Percentiles rank a stretch among this genome's conserved stretches.
These are phyloP conservation scores for Viridothelium virens DNA, from an alignment of 495 filamentous ascomycete genomes.

Conservation along the genomic window DNA sequence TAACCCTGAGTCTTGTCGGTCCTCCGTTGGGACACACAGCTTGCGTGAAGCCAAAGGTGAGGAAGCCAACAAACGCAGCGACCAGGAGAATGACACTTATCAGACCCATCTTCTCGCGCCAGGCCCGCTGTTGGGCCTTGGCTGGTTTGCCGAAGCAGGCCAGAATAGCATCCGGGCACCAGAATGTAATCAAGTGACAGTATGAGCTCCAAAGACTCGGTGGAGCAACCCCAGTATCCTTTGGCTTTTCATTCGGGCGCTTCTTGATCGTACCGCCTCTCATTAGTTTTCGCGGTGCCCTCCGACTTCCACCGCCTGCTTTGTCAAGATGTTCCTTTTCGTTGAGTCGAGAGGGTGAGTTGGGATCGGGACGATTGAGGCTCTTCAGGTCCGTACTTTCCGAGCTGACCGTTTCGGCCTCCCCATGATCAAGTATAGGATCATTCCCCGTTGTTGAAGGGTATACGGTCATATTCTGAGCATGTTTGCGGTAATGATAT, in stretches of 20 bases:
- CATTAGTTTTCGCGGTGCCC: constrained; percentile 37
- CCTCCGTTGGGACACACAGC: constrained; percentile 68
- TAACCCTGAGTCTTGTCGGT: constrained; percentile 62
- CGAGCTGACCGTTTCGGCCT: constrained; percentile 49
- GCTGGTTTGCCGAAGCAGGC: constrained; percentile 79
- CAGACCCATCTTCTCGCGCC: constrained; percentile 98
- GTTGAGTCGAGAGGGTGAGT: constrained; percentile 10
- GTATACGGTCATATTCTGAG: constrained; percentile 75
- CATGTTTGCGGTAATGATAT: constrained; percentile 88
- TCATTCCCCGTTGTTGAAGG: constrained; percentile 91
- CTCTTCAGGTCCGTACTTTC: constrained; percentile 48
- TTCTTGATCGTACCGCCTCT: constrained; percentile 9
- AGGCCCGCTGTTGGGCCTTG: constrained; percentile 83
- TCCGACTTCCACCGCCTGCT: constrained; percentile 30
- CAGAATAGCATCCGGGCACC: constrained; percentile 80
- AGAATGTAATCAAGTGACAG: constrained; percentile 87
- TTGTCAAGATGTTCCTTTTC: constrained; percentile 29
- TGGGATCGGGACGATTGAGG: constrained; percentile 8
- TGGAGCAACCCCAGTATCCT: constrained; percentile 61
- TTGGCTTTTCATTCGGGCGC: constrained; percentile 46
- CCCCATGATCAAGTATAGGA: constrained; percentile 66
- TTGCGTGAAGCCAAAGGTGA: constrained; percentile 93
- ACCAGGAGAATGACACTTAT: constrained; percentile 88
- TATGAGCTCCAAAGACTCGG: constrained; percentile 93
- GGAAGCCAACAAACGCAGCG: constrained; percentile 82